Evolutionary conservation across 1,284 basidiomycete genomes (phyloP).

Genomic region (Pholiota adiposa): DNA sequence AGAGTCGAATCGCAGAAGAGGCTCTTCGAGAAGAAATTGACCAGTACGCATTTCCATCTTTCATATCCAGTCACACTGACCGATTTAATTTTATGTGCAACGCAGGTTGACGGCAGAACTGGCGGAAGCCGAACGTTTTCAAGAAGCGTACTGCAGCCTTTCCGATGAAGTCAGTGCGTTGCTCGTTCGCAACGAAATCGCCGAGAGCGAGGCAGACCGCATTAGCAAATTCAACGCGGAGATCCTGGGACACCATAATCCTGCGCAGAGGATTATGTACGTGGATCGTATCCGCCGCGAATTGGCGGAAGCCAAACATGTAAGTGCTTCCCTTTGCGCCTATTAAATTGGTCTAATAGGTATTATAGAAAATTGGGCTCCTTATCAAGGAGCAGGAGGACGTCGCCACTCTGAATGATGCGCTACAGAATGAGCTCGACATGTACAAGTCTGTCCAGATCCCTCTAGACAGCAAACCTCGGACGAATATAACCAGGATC

Average conservation of each 20-base stretch:
- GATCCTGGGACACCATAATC: constrained; percentile 75
- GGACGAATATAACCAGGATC: constrained; percentile 66
- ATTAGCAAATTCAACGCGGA: constrained; percentile 79
- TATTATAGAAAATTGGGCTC: constrained; percentile 56
- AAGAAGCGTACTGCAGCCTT: constrained; percentile 67
- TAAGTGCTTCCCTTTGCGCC: constrained; percentile 31
- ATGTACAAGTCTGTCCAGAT: constrained; percentile 73
- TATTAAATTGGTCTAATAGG: neutral
- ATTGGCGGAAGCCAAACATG: constrained; percentile 73
- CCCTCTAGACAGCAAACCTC: constrained; percentile 59
- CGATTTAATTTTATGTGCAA: constrained; percentile 9
- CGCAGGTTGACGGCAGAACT: constrained; percentile 61
- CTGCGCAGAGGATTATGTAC: constrained; percentile 75
- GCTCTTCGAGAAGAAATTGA: constrained; percentile 64
- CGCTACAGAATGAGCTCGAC: constrained; percentile 63
- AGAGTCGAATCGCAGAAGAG: constrained; percentile 64
- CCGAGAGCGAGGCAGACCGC: constrained; percentile 69
- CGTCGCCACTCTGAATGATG: constrained; percentile 48
- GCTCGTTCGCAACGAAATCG: constrained; percentile 69
- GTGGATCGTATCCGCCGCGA: constrained; percentile 74
- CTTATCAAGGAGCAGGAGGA: constrained; percentile 60
- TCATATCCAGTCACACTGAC: neutral
- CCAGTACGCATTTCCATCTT: constrained; percentile 47
- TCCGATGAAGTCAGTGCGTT: constrained; percentile 65
- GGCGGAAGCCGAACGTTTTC: constrained; percentile 60